Conservation (phyloP, 768 basidiomycete genomes). For the Auricularia cornea region DNA sequence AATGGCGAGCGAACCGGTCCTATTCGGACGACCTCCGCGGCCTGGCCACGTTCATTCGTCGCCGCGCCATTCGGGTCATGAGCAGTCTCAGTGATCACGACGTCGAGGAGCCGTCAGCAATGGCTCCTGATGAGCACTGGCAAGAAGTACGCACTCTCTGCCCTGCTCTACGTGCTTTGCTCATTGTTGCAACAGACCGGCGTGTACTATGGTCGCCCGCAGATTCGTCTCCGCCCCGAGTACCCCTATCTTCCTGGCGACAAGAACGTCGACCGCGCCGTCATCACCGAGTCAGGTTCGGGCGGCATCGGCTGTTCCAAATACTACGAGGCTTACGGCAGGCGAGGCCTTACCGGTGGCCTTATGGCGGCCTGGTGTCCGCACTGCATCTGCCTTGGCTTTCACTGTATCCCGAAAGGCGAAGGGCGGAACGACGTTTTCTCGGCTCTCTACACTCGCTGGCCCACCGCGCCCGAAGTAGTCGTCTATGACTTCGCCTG, state of each 20-base stretch:
- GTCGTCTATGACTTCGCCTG: constrained; percentile 27
- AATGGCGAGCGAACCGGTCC: too few species aligned
- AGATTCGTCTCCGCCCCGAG: background rate
- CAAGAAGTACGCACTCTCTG: background rate
- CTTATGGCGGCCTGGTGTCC: background rate
- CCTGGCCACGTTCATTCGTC: too few species aligned
- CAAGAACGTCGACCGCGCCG: background rate
- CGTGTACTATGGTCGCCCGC: background rate
- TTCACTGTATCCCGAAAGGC: constrained; percentile 18
- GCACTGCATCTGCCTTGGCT: background rate
- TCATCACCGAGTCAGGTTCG: background rate
- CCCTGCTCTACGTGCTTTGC: background rate
- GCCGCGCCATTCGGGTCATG: background rate
- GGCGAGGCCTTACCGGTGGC: background rate
- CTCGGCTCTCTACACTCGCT: constrained; percentile 29
- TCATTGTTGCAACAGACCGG: background rate
- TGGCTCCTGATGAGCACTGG: background rate
- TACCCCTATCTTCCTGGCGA: background rate
- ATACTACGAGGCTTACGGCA: background rate
- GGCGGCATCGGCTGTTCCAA: background rate
- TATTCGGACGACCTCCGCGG: too few species aligned
- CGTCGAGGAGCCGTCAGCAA: background rate
- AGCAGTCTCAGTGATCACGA: background rate
- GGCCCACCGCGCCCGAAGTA: constrained; percentile 19
- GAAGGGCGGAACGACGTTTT: constrained; percentile 28